Evolutionary conservation across 306 rosid genomes (phyloP).

Genomic region (Citrullus colocynthis): DNA sequence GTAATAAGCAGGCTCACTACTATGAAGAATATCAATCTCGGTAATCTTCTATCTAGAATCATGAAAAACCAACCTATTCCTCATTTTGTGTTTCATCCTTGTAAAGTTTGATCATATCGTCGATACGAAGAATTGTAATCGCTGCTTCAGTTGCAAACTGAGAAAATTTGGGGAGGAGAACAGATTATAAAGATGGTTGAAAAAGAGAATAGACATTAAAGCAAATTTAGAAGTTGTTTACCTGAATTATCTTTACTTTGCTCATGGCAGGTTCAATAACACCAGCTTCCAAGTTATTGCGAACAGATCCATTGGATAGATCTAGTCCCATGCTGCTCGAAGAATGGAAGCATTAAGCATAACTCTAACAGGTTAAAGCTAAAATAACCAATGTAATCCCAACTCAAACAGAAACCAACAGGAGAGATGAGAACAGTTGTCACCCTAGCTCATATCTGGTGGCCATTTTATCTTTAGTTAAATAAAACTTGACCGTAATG

Average conservation of each 20-base stretch:
- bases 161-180: background rate
- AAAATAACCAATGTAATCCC: background rate
- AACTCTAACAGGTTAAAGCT: background rate
- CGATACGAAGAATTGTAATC: conserved; percentile 87
- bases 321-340: conserved; percentile 80
- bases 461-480: background rate
- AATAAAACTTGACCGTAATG: background rate
- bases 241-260: conserved; percentile 96
- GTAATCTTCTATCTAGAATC: too few species aligned
- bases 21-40: too few species aligned
- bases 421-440: background rate
- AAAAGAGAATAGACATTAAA: background rate
- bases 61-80: background rate
- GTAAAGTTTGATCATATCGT: conserved; percentile 89
- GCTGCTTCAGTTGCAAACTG: conserved; percentile 99
- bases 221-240: background rate
- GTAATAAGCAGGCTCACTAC: too few species aligned
- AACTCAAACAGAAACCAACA: background rate
- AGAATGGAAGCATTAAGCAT: background rate
- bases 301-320: conserved; percentile 55
- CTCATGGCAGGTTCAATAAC: conserved; percentile 99
- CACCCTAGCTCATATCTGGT: background rate
- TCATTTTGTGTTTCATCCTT: conserved; percentile 77
- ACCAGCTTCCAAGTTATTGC: conserved; percentile 97
- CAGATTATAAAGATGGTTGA: background rate